Percentiles rank a stretch among this genome's conserved stretches.
phyloP scores from a whole-genome alignment of 2,329 filamentous ascomycete genomes.

The Fusarium lyarnte region DNA sequence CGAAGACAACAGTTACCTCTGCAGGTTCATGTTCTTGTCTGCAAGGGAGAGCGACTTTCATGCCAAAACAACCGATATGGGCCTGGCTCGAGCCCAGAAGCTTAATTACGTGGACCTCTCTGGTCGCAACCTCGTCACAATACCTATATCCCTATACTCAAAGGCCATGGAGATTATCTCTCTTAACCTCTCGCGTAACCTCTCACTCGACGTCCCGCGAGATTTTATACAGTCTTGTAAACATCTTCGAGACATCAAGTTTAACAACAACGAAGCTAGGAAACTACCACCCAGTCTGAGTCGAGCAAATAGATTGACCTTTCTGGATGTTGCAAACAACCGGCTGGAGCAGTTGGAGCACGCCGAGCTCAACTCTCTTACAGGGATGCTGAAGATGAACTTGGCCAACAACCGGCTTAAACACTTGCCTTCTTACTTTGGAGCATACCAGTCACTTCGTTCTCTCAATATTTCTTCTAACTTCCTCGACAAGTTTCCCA shows the following conservation, averaged over 20 bases:
- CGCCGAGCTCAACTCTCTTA: slow-evolving; percentile 79
- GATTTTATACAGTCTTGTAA: slow-evolving; percentile 96
- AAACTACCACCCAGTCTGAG: slow-evolving; percentile 85
- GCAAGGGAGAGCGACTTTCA: slow-evolving; percentile 86
- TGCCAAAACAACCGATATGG: slow-evolving; percentile 75
- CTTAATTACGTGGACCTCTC: slow-evolving; percentile 94
- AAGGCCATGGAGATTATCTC: slow-evolving; percentile 94
- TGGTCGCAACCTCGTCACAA: slow-evolving; percentile 89
- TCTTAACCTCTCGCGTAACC: slow-evolving; percentile 90
- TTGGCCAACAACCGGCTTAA: slow-evolving; percentile 92
- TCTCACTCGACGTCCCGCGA: slow-evolving; percentile 90
- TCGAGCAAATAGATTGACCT: slow-evolving; percentile 82
- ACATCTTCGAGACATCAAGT: slow-evolving; percentile 94
- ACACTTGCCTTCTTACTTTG: slow-evolving; percentile 82
- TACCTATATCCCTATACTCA: slow-evolving; percentile 92
- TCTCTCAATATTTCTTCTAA: slow-evolving; percentile 95
- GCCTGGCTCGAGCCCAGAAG: slow-evolving; percentile 84
- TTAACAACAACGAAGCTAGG: slow-evolving; percentile 91
- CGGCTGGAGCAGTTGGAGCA: slow-evolving; percentile 86
- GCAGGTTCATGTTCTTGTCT: slow-evolving; percentile 93
- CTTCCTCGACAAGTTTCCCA: slow-evolving; percentile 83
- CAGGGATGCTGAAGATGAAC: slow-evolving; percentile 85
- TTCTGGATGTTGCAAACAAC: slow-evolving; percentile 95
- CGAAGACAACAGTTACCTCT: slow-evolving; percentile 97
- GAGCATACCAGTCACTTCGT: slow-evolving; percentile 78